Evolutionary conservation across 164 flowering plant genomes (phyloP).

Genomic region (Vitis cinerea): DNA sequence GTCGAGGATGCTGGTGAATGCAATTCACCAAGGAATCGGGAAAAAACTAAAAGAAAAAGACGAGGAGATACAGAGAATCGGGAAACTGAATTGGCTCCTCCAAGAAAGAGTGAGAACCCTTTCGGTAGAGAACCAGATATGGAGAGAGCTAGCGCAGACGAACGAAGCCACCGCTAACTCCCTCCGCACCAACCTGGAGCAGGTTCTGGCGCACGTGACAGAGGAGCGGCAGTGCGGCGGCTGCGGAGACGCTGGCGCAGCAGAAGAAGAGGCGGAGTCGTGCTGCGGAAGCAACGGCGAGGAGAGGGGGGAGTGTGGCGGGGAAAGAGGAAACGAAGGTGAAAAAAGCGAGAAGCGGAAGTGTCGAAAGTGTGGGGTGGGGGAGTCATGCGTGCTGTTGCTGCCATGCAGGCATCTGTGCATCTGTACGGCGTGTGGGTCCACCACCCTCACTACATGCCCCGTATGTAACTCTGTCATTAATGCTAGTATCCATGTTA

Average conservation of each 20-base stretch:
- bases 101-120: slow-evolving; percentile 42
- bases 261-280: slow-evolving; percentile 41
- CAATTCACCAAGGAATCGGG: slow-evolving; percentile 24
- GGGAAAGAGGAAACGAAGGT: slow-evolving; percentile 6
- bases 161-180: slow-evolving; percentile 53
- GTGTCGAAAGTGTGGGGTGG: slow-evolving; percentile 47
- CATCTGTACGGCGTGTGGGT: slow-evolving; percentile 48
- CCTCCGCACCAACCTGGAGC: slow-evolving; percentile 43
- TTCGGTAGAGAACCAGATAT: slow-evolving; percentile 45
- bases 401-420: slow-evolving; percentile 66
- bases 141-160: slow-evolving; percentile 49
- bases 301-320: slow-evolving; percentile 7
- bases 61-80: slow-evolving; percentile 41
- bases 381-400: slow-evolving; percentile 50
- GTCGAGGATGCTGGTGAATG: slow-evolving; percentile 24
- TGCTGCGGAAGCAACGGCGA: slow-evolving; percentile 41
- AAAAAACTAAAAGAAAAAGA: slow-evolving; percentile 45
- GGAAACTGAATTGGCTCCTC: slow-evolving; percentile 38
- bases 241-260: neutral
- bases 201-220: slow-evolving; percentile 30
- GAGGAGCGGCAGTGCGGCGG: slow-evolving; percentile 14
- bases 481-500: slow-evolving; percentile 47
- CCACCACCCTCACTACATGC: slow-evolving; percentile 26
- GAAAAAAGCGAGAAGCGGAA: slow-evolving; percentile 8
- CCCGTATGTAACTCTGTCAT: slow-evolving; percentile 44